These are phyloP conservation scores for Carex pumila DNA, from an alignment of 176 grass and related monocot genomes.

Conservation along the genomic window DNA sequence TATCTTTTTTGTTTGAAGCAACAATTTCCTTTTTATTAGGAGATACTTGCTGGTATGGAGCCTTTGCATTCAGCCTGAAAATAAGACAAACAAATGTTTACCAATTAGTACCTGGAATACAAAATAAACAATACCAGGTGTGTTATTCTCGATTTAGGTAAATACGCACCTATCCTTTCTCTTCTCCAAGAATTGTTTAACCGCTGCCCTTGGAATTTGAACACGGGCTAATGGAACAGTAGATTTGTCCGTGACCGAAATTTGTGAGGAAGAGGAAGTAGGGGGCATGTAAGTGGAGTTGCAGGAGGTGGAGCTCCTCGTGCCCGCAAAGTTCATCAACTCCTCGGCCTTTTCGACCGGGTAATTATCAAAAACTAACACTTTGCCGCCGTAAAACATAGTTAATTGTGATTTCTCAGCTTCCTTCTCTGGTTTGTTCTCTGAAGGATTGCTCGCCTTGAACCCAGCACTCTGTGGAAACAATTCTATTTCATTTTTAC, in stretches of 20 bases:
- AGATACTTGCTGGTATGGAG: slow-evolving; percentile 25
- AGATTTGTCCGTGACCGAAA: not conserved
- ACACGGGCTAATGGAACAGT: not conserved
- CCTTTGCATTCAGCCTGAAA: slow-evolving; percentile 17
- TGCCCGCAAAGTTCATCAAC: slow-evolving; percentile 39
- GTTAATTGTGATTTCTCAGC: slow-evolving; percentile 32
- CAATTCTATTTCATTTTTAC: slow-evolving; percentile 9
- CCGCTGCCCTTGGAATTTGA: too few relatives aligned
- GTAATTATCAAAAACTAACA: slow-evolving; percentile 42
- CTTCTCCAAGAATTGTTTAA: slow-evolving; percentile 52
- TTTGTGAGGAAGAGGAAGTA: not conserved
- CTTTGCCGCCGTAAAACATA: slow-evolving; percentile 59
- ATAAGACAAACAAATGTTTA: not conserved
- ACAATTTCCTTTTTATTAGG: not conserved
- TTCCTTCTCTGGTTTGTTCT: not conserved
- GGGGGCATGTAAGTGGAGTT: not conserved
- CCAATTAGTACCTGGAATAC: not conserved
- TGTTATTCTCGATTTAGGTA: not conserved
- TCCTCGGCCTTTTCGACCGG: slow-evolving; percentile 39
- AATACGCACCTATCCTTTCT: slow-evolving; percentile 42
- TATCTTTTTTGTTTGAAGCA: not conserved
- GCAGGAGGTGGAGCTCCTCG: slow-evolving; percentile 3
- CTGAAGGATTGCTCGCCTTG: not conserved
- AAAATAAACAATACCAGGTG: not conserved
- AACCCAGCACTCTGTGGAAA: slow-evolving; percentile 6